phyloP scores from a whole-genome alignment of 2,329 filamentous ascomycete species.

The Herpotrichia juniperi region DNA sequence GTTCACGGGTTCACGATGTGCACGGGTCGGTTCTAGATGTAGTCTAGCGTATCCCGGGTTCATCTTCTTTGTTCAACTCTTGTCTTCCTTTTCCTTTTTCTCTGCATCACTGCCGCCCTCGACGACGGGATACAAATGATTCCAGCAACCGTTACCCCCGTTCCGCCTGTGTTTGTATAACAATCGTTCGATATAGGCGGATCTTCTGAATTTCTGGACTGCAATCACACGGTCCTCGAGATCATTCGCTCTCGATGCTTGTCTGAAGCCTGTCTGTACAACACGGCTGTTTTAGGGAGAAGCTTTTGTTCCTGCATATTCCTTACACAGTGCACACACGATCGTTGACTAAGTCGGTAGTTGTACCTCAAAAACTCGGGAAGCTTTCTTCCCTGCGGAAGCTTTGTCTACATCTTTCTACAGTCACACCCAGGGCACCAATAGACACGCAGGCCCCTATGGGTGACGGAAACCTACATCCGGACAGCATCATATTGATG shows the following conservation, averaged over 20 bases:
- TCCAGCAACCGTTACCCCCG: not conserved
- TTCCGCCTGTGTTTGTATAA: not conserved
- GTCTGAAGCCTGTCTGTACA: not conserved
- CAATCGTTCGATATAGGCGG: not conserved
- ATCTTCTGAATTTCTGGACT: not conserved
- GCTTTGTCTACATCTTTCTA: not conserved
- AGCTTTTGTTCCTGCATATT: conserved; percentile 1
- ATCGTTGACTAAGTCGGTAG: not conserved
- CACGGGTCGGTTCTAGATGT: not conserved
- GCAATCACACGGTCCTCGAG: not conserved
- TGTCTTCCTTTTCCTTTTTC: not conserved
- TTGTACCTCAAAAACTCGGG: not conserved
- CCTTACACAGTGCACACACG: not conserved
- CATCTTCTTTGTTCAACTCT: not conserved
- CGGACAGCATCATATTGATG: conserved; percentile 1
- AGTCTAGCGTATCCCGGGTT: not conserved
- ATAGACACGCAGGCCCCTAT: not conserved
- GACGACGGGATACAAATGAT: not conserved
- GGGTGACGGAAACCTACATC: not conserved
- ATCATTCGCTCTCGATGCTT: not conserved
- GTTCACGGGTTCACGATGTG: not conserved
- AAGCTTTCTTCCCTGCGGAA: not conserved
- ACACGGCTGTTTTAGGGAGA: not conserved
- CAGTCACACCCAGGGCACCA: not conserved
- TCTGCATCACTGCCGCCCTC: conserved; percentile 1